Evolutionary conservation across 192 early-diverging fungal species (phyloP).

Genomic region (Coemansia sp.): DNA sequence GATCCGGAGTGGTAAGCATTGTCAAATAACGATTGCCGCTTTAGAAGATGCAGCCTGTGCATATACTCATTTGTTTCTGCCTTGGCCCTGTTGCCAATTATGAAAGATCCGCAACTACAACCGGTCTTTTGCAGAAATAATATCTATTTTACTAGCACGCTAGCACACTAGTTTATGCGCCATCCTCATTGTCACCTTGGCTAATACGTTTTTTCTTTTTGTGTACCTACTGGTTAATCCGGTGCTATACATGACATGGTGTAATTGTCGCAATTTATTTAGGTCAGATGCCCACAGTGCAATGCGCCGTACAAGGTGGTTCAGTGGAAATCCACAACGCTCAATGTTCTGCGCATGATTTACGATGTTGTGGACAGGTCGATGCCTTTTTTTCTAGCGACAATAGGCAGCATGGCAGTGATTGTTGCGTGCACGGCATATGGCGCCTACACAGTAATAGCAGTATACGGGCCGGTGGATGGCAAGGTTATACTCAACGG

Average conservation of each 20-base stretch:
- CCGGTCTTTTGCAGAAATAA: background rate
- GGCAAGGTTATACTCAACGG: slow-evolving; percentile 60
- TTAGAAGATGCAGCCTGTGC: too few species aligned
- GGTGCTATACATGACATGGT: too few species aligned
- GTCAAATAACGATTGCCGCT: background rate
- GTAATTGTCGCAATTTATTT: background rate
- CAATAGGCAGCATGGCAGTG: slow-evolving; percentile 62
- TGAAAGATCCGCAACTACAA: background rate
- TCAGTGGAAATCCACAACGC: slow-evolving; percentile 55
- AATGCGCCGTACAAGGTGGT: slow-evolving; percentile 61
- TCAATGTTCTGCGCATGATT: slow-evolving; percentile 56
- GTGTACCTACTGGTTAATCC: background rate
- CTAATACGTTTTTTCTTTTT: too few species aligned
- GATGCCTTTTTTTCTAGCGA: slow-evolving; percentile 63
- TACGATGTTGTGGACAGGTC: slow-evolving; percentile 59
- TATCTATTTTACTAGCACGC: background rate
- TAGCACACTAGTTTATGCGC: too few species aligned
- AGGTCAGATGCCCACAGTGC: slow-evolving; percentile 74
- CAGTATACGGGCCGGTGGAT: slow-evolving; percentile 64
- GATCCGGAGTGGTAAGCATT: slow-evolving; percentile 41
- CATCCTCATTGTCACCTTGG: too few species aligned
- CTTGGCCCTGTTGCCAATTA: background rate
- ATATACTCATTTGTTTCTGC: background rate
- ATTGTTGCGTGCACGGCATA: slow-evolving; percentile 67
- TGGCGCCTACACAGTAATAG: slow-evolving; percentile 67